phyloP scores from a whole-genome alignment of 2,329 filamentous ascomycete species.

The Gliomastix tumulicola region DNA sequence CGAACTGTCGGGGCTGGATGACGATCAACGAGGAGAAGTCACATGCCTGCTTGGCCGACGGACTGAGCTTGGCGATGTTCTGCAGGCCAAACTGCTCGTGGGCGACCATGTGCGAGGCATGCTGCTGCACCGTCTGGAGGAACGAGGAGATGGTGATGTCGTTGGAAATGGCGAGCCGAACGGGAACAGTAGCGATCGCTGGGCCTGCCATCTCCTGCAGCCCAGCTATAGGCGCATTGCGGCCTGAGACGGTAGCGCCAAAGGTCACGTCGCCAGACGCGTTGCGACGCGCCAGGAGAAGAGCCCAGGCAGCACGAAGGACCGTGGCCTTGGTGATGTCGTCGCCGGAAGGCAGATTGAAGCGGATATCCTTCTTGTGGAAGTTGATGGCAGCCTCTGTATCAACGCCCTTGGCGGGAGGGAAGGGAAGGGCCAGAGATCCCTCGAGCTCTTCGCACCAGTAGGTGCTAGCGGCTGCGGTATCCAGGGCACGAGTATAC shows the following conservation, averaged over 20 bases:
- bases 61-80: slow-evolving; percentile 11
- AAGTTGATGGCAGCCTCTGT: not conserved
- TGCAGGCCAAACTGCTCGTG: slow-evolving; percentile 12
- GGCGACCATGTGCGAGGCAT: slow-evolving; percentile 7
- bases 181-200: slow-evolving; percentile 11
- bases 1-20: slow-evolving; percentile 1
- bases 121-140: slow-evolving; percentile 9
- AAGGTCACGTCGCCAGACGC: slow-evolving; percentile 12
- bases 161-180: slow-evolving; percentile 5
- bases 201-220: slow-evolving; percentile 12
- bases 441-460: slow-evolving; percentile 5
- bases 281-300: slow-evolving; percentile 10
- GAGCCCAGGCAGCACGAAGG: slow-evolving; percentile 17
- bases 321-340: slow-evolving; percentile 10
- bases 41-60: not conserved
- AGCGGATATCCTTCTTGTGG: not conserved
- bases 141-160: slow-evolving; percentile 7
- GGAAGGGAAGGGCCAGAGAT: not conserved
- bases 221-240: slow-evolving; percentile 11
- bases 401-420: not conserved
- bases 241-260: slow-evolving; percentile 13
- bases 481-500: slow-evolving; percentile 2
- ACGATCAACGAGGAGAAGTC: slow-evolving; percentile 1
- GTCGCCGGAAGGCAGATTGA: not conserved
- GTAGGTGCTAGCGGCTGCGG: slow-evolving; percentile 1